These are phyloP conservation scores for Pseudophaeomoniella oleicola DNA, from an alignment of 2,329 filamentous ascomycete species.

Conservation along the genomic window DNA sequence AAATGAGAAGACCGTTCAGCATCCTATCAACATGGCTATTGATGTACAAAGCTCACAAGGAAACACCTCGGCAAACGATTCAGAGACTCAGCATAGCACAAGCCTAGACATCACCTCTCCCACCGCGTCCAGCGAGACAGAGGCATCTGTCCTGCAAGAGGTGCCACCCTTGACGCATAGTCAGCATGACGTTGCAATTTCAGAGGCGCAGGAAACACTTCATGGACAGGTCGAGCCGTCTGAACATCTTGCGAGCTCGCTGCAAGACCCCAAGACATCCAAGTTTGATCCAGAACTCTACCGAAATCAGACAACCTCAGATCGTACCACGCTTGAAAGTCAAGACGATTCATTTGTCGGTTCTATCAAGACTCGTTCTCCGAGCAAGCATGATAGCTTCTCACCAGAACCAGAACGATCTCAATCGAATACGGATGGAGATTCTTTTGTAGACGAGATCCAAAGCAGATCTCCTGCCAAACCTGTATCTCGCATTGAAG, in stretches of 20 bases:
- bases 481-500: constrained; percentile 17
- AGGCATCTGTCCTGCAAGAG: constrained; percentile 2
- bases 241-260: constrained; percentile 1
- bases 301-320: constrained; percentile 4
- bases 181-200: no score
- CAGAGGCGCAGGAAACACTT: background rate
- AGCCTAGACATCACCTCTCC: constrained; percentile 5
- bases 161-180: constrained; percentile 1
- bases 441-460: constrained; percentile 10
- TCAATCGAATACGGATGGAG: constrained; percentile 1
- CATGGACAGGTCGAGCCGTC: background rate
- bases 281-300: constrained; percentile 14
- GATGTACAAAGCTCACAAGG: background rate
- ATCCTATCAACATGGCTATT: background rate
- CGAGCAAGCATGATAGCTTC: constrained; percentile 8
- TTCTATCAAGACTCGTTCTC: constrained; percentile 14
- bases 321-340: constrained; percentile 2
- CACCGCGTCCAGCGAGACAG: constrained; percentile 2
- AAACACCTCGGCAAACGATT: background rate
- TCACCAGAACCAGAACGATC: background rate
- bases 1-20: constrained; percentile 4
- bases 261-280: constrained; percentile 8
- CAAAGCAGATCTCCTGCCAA: constrained; percentile 8
- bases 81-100: constrained; percentile 6
- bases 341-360: constrained; percentile 16